Conservation (phyloP, 1,284 basidiomycete genomes). For the Trametes hirsuta region DNA sequence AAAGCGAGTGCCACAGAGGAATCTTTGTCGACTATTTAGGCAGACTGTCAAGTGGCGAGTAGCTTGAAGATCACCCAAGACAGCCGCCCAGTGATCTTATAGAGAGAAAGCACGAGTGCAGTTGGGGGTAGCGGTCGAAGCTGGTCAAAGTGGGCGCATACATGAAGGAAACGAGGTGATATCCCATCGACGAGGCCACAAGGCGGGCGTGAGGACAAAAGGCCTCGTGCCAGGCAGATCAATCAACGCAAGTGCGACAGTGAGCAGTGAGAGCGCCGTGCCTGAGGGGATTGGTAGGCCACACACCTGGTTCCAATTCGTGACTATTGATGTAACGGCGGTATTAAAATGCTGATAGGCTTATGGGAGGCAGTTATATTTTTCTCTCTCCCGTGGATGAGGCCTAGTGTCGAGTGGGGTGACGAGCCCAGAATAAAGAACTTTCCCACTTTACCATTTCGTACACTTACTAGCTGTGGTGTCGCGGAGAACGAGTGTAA, state of each 20-base stretch:
- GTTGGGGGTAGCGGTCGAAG: not conserved
- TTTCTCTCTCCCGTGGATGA: too few relatives aligned
- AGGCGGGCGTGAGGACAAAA: not conserved
- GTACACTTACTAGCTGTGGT: too few relatives aligned
- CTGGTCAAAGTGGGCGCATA: not conserved
- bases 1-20: not conserved
- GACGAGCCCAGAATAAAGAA: too few relatives aligned
- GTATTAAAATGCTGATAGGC: too few relatives aligned
- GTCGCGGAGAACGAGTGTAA: too few relatives aligned
- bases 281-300: not conserved
- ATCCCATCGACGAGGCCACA: not conserved
- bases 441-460: too few relatives aligned
- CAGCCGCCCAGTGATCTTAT: not conserved
- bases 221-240: slow-evolving; percentile 3
- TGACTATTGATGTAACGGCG: too few relatives aligned
- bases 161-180: not conserved
- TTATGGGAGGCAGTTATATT: too few relatives aligned
- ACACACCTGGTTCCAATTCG: too few relatives aligned
- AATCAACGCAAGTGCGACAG: not conserved
- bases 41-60: not conserved
- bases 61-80: not conserved
- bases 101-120: not conserved
- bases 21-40: not conserved
- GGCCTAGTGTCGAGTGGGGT: too few relatives aligned
- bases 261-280: not conserved